Percentiles rank a stretch among this genome's conserved stretches.
Conservation (phyloP, 345 rosid genomes). For the Salix suchowensis region DNA sequence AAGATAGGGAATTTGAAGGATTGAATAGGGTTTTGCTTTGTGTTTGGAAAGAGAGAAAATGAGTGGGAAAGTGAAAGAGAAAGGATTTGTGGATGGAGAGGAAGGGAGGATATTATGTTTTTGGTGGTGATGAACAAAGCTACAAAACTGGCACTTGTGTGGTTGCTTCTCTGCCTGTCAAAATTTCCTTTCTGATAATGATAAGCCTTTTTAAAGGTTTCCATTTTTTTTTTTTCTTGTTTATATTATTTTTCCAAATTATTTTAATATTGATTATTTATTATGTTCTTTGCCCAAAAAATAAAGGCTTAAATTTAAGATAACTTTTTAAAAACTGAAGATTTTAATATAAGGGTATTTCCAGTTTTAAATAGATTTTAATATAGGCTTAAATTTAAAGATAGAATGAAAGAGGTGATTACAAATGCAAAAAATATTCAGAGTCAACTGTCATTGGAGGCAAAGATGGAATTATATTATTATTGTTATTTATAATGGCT, state of each 20-base stretch:
- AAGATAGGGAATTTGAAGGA: not conserved
- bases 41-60: not conserved
- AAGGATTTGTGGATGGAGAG: slow-evolving; percentile 17
- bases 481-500: too few species aligned
- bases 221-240: not conserved
- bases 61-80: slow-evolving; percentile 11
- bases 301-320: not conserved
- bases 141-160: slow-evolving; percentile 30
- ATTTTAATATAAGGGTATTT: too few species aligned
- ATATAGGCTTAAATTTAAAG: too few species aligned
- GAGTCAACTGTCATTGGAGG: not conserved
- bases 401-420: too few species aligned
- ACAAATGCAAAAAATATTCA: too few species aligned
- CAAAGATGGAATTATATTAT: not conserved
- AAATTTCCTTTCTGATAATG: slow-evolving; percentile 28
- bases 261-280: too few species aligned
- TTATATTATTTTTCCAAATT: not conserved
- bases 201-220: slow-evolving; percentile 30
- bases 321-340: too few species aligned
- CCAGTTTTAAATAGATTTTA: too few species aligned
- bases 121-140: not conserved
- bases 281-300: not conserved
- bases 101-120: not conserved
- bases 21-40: not conserved
- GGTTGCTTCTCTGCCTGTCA: slow-evolving; percentile 63